phyloP scores from a whole-genome alignment of 257 asterid species.

The Solanum sitiens region DNA sequence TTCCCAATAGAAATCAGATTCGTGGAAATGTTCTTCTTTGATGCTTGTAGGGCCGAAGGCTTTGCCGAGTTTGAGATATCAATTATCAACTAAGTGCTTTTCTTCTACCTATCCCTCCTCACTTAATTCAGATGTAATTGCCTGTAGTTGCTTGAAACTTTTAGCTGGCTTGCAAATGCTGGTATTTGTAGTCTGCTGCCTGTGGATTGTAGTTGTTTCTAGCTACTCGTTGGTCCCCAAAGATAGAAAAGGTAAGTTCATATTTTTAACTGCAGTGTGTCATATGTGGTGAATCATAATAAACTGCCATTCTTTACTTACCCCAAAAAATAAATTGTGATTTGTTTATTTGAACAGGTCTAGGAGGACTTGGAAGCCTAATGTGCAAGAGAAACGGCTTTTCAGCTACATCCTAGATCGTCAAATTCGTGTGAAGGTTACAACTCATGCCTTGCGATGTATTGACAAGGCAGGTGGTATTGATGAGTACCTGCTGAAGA shows the following conservation, averaged over 20 bases:
- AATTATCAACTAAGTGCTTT: conserved; percentile 62
- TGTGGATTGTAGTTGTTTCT: background rate
- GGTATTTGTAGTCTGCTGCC: background rate
- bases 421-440: conserved; percentile 73
- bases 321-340: background rate
- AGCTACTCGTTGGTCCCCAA: background rate
- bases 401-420: conserved; percentile 87
- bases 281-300: background rate
- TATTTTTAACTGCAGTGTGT: no score
- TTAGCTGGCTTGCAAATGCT: background rate
- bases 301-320: background rate
- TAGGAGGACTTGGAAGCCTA: conserved; percentile 83
- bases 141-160: background rate
- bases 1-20: conserved; percentile 36
- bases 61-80: conserved; percentile 85
- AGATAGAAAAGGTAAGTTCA: background rate
- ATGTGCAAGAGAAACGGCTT: conserved; percentile 80
- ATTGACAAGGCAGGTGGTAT: conserved; percentile 96
- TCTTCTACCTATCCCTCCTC: conserved; percentile 8
- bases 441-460: conserved; percentile 92
- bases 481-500: conserved; percentile 86
- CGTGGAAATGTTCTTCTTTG: conserved; percentile 24
- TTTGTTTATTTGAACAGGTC: conserved; percentile 30
- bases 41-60: conserved; percentile 27
- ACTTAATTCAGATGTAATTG: background rate